Base-by-base conservation (phyloP, 768 basidiomycete genomes). In the Lentinula lateritia region DNA sequence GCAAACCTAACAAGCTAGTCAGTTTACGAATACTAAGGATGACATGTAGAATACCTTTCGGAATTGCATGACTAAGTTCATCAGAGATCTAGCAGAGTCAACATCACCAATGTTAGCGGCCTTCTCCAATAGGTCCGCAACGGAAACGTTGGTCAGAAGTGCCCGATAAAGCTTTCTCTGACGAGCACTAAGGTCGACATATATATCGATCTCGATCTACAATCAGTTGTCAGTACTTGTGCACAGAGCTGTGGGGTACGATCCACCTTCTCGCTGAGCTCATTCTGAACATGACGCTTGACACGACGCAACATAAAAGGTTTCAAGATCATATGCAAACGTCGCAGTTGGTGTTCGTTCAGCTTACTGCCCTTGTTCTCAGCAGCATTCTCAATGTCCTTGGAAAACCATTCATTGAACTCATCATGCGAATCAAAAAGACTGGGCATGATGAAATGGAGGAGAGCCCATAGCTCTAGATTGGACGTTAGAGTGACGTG, bases 1-100 rank as follows among this genome's bases (percentile, higher is more conserved):
- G 81, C 96, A 98, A 64, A 96, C 93, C 91, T 92, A 16, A 53
- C 10, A 28, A 41, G 48, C 42, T 59, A 7, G 20, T 55, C 50
- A 57, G 50, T 62, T 38, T 56, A 20, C 28, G n/a, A 58, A n/a
- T 53, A 34, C 46, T 20, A 50, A 28, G 52, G 39, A 56, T 50
- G 62, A 28, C 35, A 35, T n/a, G 32, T 42, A 23, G 61, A 74
- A 32, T 59, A 92, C 93, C 81, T 99, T 99, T 66, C 97, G 88
- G 81, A 98, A 98, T 72, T 99, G 97, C 97, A 99, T 99, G 64
- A 99, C 97, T 63, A 99, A 83, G 74, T 98, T 99, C 96, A 98
- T 98, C 63, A 99, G 78, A 6, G 94, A 93, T 58, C 93, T 88
- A 56, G 95, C 93, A 35, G 92, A 93, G 66, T 95, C 92, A 6